Conservation (phyloP, 2,329 filamentous ascomycete species). For the Periconia digitata region DNA sequence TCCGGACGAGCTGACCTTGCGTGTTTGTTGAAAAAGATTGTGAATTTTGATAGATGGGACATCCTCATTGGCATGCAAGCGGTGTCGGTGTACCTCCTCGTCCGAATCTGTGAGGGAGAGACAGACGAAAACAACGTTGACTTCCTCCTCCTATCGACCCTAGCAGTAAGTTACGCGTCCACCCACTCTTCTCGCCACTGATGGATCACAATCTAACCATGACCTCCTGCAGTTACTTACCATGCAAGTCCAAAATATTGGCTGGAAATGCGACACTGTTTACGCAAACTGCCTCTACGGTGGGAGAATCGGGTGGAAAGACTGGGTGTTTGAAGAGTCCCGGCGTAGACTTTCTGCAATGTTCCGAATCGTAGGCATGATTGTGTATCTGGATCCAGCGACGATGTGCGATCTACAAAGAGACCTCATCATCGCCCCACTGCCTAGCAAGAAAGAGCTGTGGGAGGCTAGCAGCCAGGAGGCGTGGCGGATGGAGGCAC, state of each 20-base stretch:
- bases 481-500: constrained; percentile 39
- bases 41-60: constrained; percentile 40
- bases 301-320: constrained; percentile 32
- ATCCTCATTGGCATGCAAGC: constrained; percentile 49
- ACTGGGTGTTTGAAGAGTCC: constrained; percentile 49
- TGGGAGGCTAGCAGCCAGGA: constrained; percentile 47
- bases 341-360: constrained; percentile 44
- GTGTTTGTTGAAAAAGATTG: constrained; percentile 31
- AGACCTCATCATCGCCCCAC: constrained; percentile 46
- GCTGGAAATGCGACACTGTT: neutral
- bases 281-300: constrained; percentile 17
- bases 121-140: constrained; percentile 49
- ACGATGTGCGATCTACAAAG: constrained; percentile 38
- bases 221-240: neutral
- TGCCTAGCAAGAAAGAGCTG: constrained; percentile 46
- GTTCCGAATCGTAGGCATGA: constrained; percentile 46
- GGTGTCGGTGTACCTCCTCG: constrained; percentile 47
- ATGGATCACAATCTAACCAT: neutral
- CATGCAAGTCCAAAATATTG: constrained; percentile 13
- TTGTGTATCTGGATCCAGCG: constrained; percentile 48
- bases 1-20: neutral
- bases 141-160: constrained; percentile 36
- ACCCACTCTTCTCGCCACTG: neutral
- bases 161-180: constrained; percentile 37
- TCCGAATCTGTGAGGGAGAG: constrained; percentile 49